Conservation (phyloP, 805 yeast genomes). For the Metschnikowia drakensbergensis region DNA sequence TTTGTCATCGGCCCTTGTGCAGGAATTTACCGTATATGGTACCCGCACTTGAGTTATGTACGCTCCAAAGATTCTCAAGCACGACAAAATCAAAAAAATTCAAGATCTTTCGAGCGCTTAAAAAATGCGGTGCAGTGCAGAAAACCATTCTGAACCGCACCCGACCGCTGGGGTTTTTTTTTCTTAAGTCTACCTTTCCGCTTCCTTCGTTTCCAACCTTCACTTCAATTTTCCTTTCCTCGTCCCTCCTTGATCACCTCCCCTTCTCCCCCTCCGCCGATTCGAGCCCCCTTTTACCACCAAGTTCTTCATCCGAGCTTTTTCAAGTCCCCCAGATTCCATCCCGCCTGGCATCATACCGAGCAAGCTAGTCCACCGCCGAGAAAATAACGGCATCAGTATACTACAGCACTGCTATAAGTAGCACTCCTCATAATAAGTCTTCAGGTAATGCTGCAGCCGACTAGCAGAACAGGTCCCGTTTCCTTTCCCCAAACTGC, state of each 20-base stretch:
- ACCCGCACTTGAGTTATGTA: constrained; percentile 2
- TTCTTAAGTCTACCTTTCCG: neutral
- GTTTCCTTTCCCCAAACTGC: constrained; percentile 4
- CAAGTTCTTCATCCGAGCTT: neutral
- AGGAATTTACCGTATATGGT: neutral
- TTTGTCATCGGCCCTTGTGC: neutral
- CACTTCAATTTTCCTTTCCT: neutral
- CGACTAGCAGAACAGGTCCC: constrained; percentile 2
- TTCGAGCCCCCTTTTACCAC: neutral
- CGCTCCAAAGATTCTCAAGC: neutral
- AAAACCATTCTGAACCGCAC: constrained; percentile 6
- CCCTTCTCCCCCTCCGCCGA: neutral
- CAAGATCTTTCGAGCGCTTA: constrained; percentile 5
- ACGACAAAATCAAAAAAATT: constrained; percentile 1
- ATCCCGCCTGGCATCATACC: neutral
- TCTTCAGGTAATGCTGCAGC: constrained; percentile 2
- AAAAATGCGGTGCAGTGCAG: constrained; percentile 5
- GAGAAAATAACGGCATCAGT: neutral
- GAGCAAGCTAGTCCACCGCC: neutral
- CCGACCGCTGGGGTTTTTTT: constrained; percentile 3
- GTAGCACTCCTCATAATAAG: neutral
- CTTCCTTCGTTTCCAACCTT: constrained; percentile 1
- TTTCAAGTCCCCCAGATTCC: neutral
- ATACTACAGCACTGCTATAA: neutral
- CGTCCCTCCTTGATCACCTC: neutral